Evolutionary conservation across 441 rosid species (phyloP).

Genomic region (Euphorbia neoarborescens): DNA sequence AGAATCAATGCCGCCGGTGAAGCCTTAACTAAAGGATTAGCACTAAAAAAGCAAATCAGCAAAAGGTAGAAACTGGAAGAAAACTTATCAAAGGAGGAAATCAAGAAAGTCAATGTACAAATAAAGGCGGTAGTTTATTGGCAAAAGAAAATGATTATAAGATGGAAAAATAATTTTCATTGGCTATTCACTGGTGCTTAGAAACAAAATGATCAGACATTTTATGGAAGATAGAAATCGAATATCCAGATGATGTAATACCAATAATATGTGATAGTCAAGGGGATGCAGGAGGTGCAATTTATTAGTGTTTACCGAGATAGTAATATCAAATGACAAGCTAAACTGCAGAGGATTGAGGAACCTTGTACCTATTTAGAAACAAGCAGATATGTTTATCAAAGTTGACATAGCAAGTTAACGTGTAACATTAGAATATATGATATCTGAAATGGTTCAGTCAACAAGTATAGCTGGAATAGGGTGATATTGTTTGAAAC

Average conservation of each 20-base stretch:
- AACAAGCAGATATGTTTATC: background rate
- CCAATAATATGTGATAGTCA: background rate
- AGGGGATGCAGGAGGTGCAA: background rate
- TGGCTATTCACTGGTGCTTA: background rate
- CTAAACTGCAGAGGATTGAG: background rate
- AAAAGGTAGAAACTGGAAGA: background rate
- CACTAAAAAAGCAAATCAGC: background rate
- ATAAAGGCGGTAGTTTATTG: background rate
- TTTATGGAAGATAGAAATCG: background rate
- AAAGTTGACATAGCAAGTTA: background rate
- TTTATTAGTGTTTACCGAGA: background rate
- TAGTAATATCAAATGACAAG: background rate
- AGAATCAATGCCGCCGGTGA: background rate
- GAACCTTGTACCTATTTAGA: too few relatives aligned
- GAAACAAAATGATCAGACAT: background rate
- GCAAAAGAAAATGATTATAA: background rate
- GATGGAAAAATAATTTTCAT: background rate
- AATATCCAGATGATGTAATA: background rate
- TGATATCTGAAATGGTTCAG: background rate
- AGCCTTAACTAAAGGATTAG: background rate
- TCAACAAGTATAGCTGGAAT: too few relatives aligned
- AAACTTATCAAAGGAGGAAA: background rate
- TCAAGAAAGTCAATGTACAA: background rate
- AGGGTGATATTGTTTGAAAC: too few relatives aligned
- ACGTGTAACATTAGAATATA: background rate